These are phyloP conservation scores for Pseudogymnoascus sp. DNA, from an alignment of 2,329 filamentous ascomycete genomes.

Conservation along the genomic window DNA sequence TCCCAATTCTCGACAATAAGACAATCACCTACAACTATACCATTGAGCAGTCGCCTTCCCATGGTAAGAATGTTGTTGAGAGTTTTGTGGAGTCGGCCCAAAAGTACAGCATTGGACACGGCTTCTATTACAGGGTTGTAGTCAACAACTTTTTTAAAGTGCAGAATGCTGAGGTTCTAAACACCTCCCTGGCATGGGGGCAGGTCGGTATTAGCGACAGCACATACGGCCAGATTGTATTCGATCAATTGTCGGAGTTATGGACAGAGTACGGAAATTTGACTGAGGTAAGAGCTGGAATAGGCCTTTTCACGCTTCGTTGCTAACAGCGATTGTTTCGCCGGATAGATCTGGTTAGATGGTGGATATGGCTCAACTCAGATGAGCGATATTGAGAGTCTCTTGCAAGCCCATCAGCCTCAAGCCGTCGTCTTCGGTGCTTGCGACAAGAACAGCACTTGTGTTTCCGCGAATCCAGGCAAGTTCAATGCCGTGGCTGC, in stretches of 20 bases:
- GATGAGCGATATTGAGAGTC: no score
- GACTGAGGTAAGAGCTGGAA: no score
- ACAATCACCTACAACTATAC: conserved; percentile 26
- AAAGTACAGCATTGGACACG: conserved; percentile 23
- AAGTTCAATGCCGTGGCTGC: no score
- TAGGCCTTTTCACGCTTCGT: no score
- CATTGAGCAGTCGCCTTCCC: conserved; percentile 22
- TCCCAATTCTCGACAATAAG: conserved; percentile 20
- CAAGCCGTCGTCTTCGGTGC: no score
- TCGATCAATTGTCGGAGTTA: conserved; percentile 21
- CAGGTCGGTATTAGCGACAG: conserved; percentile 21
- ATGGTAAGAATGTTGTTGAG: conserved; percentile 22
- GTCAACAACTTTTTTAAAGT: conserved; percentile 29
- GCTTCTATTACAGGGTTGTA: conserved; percentile 28
- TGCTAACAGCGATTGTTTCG: no score
- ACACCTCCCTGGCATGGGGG: conserved; percentile 13
- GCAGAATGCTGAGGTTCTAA: conserved; percentile 18
- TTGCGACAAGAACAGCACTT: no score
- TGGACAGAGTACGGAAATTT: no score
- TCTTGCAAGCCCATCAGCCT: no score
- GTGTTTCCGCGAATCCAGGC: no score
- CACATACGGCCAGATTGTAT: conserved; percentile 23
- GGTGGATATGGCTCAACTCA: no score
- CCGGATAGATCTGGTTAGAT: no score
- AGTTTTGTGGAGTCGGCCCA: conserved; percentile 22